phyloP scores from a whole-genome alignment of 257 asterid genomes.

The Petrea volubilis region DNA sequence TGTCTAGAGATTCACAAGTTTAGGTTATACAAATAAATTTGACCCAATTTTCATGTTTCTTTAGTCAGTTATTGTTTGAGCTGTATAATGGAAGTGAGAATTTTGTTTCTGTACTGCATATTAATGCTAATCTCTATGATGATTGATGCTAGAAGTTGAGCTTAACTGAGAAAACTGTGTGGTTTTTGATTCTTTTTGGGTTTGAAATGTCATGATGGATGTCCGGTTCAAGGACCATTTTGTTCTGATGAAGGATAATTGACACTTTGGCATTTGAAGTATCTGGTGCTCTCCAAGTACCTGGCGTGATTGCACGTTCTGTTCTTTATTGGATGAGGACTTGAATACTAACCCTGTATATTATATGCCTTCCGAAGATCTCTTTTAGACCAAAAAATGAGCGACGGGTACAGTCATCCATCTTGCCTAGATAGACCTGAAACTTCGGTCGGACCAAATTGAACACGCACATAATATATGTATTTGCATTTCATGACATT shows the following conservation, averaged over 20 bases:
- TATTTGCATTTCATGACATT: no score
- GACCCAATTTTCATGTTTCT: neutral
- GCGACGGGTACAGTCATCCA: no score
- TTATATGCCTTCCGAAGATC: no score
- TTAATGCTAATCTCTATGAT: neutral
- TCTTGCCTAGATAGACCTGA: no score
- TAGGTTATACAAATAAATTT: constrained; percentile 6
- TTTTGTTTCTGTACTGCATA: neutral
- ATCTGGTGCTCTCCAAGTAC: neutral
- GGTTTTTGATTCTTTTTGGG: neutral
- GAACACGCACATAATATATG: no score
- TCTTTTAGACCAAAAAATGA: no score
- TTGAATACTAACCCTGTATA: neutral
- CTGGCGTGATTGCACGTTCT: neutral
- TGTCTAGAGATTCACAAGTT: neutral
- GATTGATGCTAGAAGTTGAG: neutral
- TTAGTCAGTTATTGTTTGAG: neutral
- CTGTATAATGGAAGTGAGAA: neutral
- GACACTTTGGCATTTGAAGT: neutral
- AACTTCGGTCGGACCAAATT: no score
- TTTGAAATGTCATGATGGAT: neutral
- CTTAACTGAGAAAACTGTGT: neutral
- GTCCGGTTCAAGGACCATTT: neutral
- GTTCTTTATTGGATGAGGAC: neutral
- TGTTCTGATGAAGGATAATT: neutral